Conservation (phyloP, 2,329 filamentous ascomycete genomes). For the Colletotrichum trifolii region DNA sequence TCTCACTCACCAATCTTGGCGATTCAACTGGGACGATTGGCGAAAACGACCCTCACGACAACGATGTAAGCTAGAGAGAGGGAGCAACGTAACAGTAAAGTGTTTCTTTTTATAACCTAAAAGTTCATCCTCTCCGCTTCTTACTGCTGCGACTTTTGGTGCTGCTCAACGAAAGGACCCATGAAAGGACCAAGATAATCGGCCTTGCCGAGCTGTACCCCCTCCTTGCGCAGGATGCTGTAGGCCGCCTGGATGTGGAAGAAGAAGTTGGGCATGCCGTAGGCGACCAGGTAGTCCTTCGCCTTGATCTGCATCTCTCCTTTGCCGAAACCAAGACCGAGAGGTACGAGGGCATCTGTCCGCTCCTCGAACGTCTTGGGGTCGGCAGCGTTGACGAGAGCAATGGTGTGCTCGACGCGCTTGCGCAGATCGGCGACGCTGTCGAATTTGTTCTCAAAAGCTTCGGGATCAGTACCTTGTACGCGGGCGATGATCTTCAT, state of each 20-base stretch:
- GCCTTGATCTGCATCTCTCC: conserved; percentile 44
- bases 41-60: too few species aligned
- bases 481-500: conserved; percentile 48
- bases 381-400: conserved; percentile 45
- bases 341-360: conserved; percentile 40
- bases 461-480: conserved; percentile 44
- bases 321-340: conserved; percentile 39
- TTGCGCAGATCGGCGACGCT: conserved; percentile 48
- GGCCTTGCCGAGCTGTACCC: conserved; percentile 66
- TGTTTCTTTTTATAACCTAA: too few species aligned
- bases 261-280: conserved; percentile 67
- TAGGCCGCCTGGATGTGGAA: conserved; percentile 70
- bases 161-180: conserved; percentile 26
- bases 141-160: conserved; percentile 30
- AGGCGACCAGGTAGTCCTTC: conserved; percentile 54
- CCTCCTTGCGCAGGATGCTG: conserved; percentile 64
- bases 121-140: neutral
- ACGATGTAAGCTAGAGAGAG: too few species aligned
- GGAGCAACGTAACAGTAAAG: too few species aligned
- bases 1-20: neutral
- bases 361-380: conserved; percentile 39
- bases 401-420: conserved; percentile 45
- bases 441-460: conserved; percentile 42
- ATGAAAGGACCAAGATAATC: conserved; percentile 56
- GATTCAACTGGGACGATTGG: too few species aligned